Evolutionary conservation across 1,139 yeast species (phyloP), one percentile per base, ranked within the genome.

Genomic region (Meyerozyma carpophila): DNA sequence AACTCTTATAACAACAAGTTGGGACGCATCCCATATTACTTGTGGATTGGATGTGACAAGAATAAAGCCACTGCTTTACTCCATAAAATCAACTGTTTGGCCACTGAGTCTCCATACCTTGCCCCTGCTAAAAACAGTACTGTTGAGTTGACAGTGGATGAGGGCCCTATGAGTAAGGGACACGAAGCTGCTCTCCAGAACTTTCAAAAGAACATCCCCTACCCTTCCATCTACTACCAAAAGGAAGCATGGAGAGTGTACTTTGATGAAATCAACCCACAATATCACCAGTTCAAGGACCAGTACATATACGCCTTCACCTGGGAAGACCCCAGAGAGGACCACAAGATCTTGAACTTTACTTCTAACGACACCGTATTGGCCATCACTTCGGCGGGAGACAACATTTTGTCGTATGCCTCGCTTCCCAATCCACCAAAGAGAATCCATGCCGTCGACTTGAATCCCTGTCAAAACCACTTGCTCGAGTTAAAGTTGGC

Each of bases 241-340:
- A 70, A 65, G 44, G 86, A 85, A 59, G 73, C 81, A 21, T 85
- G 91, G 84, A 75, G 95, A 57, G 90, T 85, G 36, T 86, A 81
- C 63, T 86, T 82, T 57, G 89, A 86, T 62, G 91, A 84, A 54
- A 63, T 79, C 52, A 79, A 79, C 54, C 79, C 84, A 9, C 77
- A 76, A 55, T 83, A 83, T 57, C 77, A 76, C 41, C 91, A 85
- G 61, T 86, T 86, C 68, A 80, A 77, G 47, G 75, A 84, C 58
- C 90, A 85, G 63, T 86, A 84, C 61, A 86, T 86, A 47, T 86
- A 86, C 58, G 91, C 95, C 3, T 86, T 86, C 64, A 86, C 94
- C 8, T 86, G 95, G 95, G 95, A 86, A 64, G 95, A 86, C 59
- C 95, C 95, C 29, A 75, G 85, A 46, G 94, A 84, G 63, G 95